Percentiles rank a stretch among this genome's conserved stretches.
phyloP scores from a whole-genome alignment of 768 basidiomycete genomes.

The Serendipita sp. region DNA sequence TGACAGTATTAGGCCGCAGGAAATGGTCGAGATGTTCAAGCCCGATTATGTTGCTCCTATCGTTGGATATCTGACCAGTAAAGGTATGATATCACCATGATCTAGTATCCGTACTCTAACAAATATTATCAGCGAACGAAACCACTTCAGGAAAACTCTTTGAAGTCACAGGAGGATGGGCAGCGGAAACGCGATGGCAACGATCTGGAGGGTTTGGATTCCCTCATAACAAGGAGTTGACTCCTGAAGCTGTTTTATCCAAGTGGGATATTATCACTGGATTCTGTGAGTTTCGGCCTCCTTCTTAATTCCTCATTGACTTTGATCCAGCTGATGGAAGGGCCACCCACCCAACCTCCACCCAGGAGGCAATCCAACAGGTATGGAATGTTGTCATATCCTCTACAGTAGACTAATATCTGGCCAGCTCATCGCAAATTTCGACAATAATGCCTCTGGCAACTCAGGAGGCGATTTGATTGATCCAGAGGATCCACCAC shows the following conservation, averaged over 20 bases:
- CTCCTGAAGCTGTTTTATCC: constrained; percentile 61
- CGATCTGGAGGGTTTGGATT: constrained; percentile 76
- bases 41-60: constrained; percentile 88
- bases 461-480: constrained; percentile 24
- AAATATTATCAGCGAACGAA: constrained; percentile 36
- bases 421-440: constrained; percentile 40
- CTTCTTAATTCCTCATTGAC: not conserved
- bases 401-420: not conserved
- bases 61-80: constrained; percentile 77
- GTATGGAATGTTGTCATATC: constrained; percentile 20
- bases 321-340: constrained; percentile 49
- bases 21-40: constrained; percentile 84
- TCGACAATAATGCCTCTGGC: constrained; percentile 27
- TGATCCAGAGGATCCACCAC: constrained; percentile 67
- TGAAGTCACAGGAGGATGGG: constrained; percentile 84
- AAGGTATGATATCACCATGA: constrained; percentile 25
- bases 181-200: constrained; percentile 86
- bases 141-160: constrained; percentile 62
- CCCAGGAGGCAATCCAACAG: constrained; percentile 63
- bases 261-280: constrained; percentile 76
- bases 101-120: not conserved
- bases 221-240: constrained; percentile 56
- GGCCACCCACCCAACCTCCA: constrained; percentile 62
- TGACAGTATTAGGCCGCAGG: constrained; percentile 40
- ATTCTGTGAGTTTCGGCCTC: constrained; percentile 42